Evolutionary conservation across 768 basidiomycete genomes (phyloP), one percentile per base, ranked within the genome.

Genomic region (Lactarius psammicola): DNA sequence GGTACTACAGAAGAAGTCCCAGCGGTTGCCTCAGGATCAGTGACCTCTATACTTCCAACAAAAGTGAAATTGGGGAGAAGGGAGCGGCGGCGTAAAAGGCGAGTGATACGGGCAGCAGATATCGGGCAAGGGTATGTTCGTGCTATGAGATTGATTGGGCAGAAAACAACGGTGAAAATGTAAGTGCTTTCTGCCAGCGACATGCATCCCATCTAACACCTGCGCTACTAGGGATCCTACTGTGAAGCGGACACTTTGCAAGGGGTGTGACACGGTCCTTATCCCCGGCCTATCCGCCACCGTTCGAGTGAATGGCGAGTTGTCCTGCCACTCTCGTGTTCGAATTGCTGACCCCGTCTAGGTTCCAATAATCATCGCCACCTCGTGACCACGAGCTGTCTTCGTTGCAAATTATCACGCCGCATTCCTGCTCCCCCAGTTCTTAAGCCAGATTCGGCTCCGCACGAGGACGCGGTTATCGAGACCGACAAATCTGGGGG

Each of bases 161-260:
- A 86, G 76, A 92, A 89, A 74, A 86, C 90, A 0, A 88, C 86
- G 26, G 85, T 91, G 26, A 87, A 86, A 72, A 86, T 94, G 93
- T 94, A 44, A 51, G 84, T 77, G 1, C 1, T 55, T 44, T 30
- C n/a, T 10, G 23, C 26, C 46, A 15, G 38, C 2, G 4, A 28
- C 17, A 36, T 4, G 53, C 26, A n/a, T 54, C 11, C 17, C 49
- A 34, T 31, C 7, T 56, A 2, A 53, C 20, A 53, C 57, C 17
- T 59, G 6, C 3, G 13, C 2, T 34, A 1, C 53, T 68, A 94
- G 93, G 70, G 93, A 95, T 73, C 92, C 93, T 0, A 78, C 83
- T 0, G 81, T 95, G n/a, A 95, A 95, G 74, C 87, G 93, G 13
- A 85, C 87, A 1, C 71, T 94, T 8, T 95, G 93, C 76, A 85